Evolutionary conservation across 2,329 filamentous ascomycete species (phyloP), one percentile per base, ranked within the genome.

Genomic region (Microdochium nivale): DNA sequence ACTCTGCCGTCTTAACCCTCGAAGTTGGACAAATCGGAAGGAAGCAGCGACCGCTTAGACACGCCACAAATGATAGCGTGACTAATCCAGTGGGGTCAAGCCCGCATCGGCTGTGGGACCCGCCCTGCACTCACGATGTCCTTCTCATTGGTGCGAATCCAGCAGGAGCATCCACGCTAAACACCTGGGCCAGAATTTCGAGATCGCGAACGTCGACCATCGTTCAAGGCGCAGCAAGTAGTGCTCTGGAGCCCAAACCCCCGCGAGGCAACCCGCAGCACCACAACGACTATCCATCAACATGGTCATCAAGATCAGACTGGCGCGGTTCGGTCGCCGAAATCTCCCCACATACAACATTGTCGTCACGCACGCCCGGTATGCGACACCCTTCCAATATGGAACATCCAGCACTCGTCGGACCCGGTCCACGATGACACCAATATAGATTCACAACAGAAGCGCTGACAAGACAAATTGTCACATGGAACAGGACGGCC

Each of bases 281-380:
- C 35, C 32, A 49, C 14, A 16, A 23, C 4, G 40, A 40, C 4
- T 55, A 79, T 61, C 24, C 13, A 19, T 9, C 7, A 14, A 3
- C 50, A 96, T 99, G 94, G 92, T 97, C 56, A 79, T 99, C 64
- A 88, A 88, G 69, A 94, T 99, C 69, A 87, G 94, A 54, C 84
- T 99, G 61, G 88, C 94, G 61, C 91, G 94, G 69, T 96, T 97
- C 69, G 90, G 91, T 66, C 89, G 87, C 69, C 83, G 81, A 58
- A 91, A 95, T 67, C 69, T 81, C n/a, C 92, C 94, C 2, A 87
- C 96, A 62, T 99, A 96, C 79, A 99, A 99, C 74, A 96, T 99
- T 57, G 90, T 97, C 59, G 88, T 99, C 58, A 82, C 90, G 16
- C 92, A 97, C 65, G 91, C 91, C 47, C 85, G 91, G 88, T 95